Evolutionary conservation across 2,329 filamentous ascomycete species (phyloP), one percentile per base, ranked within the genome.

Genomic region (Diaporthe longicolla): DNA sequence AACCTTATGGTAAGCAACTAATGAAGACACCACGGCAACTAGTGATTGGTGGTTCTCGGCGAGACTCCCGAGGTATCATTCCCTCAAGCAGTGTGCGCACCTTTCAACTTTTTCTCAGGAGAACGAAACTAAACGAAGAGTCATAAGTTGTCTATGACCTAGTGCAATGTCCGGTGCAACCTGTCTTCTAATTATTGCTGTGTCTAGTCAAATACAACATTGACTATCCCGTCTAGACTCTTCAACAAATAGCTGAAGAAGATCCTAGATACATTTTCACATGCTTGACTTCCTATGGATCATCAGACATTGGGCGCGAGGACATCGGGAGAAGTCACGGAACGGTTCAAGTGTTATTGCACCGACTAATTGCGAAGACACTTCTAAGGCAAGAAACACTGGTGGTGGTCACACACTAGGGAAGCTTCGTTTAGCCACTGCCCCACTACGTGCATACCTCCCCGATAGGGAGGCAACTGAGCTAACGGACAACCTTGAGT

Each of bases 271-370:
- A 6, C 35, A 26, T 26, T 35, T 4, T 9, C 7, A 17, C 11
- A 7, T 50, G 17, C 21, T 32, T 32, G 11, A 24, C 45, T 24
- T 52, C 8, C 5, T 7, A 13, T 21, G n/a, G 3, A 3, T 37
- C 13, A 7, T 17, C 1, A 26, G 9, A n/a, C 0, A 10, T 24
- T 24, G 48, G 10, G 21, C 11, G 8, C 37, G 1, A 3, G 0
- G 10, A 19, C 5, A 9, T 40, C 8, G 35, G 1, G n/a, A 52
- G 29, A 35, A 19, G 24, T 8, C n/a, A 19, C 8, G 29, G 40
- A 21, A 19, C 29, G 17, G 29, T 17, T 24, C 21, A 24, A 37
- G 13, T 24, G n/a, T 37, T 37, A 21, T n/a, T 50, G 4, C 8
- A 11, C 6, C 19, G 21, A 40, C n/a, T 17, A 17, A 8, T 37